Percentiles rank a stretch among this genome's conserved stretches.
phyloP scores from a whole-genome alignment of 2,329 filamentous ascomycete genomes.

The Paramyrothecium roridum region DNA sequence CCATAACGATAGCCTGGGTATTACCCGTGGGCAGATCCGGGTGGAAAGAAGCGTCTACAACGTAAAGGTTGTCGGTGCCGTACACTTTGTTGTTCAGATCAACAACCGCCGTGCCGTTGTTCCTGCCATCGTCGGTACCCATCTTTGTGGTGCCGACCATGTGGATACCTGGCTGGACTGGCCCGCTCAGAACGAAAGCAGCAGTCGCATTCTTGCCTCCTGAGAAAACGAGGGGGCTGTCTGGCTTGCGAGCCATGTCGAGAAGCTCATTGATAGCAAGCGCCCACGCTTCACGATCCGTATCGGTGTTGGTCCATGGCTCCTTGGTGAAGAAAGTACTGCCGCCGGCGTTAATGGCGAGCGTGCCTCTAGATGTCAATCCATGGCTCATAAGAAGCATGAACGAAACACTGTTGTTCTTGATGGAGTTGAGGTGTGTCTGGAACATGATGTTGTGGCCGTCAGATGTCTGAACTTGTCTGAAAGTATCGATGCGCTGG shows the following conservation, averaged over 20 bases:
- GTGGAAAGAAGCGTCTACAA: slow-evolving; percentile 65
- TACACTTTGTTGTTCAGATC: slow-evolving; percentile 61
- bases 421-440: slow-evolving; percentile 64
- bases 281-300: slow-evolving; percentile 62
- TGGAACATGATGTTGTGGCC: slow-evolving; percentile 62
- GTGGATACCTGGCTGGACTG: slow-evolving; percentile 35
- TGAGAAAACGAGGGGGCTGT: slow-evolving; percentile 8
- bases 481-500: slow-evolving; percentile 53
- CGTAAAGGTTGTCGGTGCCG: slow-evolving; percentile 64
- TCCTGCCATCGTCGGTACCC: slow-evolving; percentile 52
- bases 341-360: slow-evolving; percentile 56
- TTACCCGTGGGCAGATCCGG: slow-evolving; percentile 66
- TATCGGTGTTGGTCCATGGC: slow-evolving; percentile 57
- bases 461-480: slow-evolving; percentile 54
- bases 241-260: slow-evolving; percentile 40
- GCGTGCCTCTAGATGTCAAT: slow-evolving; percentile 55
- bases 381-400: slow-evolving; percentile 63
- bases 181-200: slow-evolving; percentile 13
- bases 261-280: slow-evolving; percentile 60
- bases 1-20: slow-evolving; percentile 60
- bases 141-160: slow-evolving; percentile 59
- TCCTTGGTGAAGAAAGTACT: slow-evolving; percentile 55
- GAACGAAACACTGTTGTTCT: slow-evolving; percentile 48
- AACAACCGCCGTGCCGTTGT: slow-evolving; percentile 54
- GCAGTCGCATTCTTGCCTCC: slow-evolving; percentile 21